phyloP scores from a whole-genome alignment of 495 filamentous ascomycete genomes.

The Chaetomium cochliodes region DNA sequence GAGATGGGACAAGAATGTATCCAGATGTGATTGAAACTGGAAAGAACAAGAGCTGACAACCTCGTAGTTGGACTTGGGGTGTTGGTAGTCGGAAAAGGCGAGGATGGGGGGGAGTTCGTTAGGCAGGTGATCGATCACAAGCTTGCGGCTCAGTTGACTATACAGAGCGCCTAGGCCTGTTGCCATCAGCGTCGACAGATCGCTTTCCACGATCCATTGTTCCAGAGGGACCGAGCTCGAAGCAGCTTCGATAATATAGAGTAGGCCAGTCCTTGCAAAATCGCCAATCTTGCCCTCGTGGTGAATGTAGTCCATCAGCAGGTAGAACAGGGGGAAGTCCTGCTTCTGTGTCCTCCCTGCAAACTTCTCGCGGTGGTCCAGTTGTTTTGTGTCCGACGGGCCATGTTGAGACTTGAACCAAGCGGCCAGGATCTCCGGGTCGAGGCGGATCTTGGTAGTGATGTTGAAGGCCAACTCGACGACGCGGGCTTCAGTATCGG shows the following conservation, averaged over 20 bases:
- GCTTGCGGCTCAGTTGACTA: conserved; percentile 83
- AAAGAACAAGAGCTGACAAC: conserved; percentile 67
- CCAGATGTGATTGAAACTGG: conserved; percentile 74
- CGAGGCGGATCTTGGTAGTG: conserved; percentile 87
- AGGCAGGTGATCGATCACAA: conserved; percentile 59
- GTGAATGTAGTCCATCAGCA: conserved; percentile 93
- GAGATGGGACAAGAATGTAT: conserved; percentile 91
- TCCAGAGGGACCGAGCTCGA: conserved; percentile 78
- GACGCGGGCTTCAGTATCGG: conserved; percentile 76
- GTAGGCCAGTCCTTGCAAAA: conserved; percentile 91
- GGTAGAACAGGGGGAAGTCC: conserved; percentile 93
- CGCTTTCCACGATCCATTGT: conserved; percentile 95
- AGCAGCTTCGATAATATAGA: conserved; percentile 94
- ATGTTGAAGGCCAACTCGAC: conserved; percentile 92
- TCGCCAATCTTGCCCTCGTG: conserved; percentile 89
- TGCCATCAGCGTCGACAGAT: conserved; percentile 95
- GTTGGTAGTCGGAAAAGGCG: conserved; percentile 77
- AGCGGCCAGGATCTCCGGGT: conserved; percentile 75
- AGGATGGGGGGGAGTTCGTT: conserved; percentile 77
- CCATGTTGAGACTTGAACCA: conserved; percentile 71
- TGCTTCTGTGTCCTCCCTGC: conserved; percentile 84
- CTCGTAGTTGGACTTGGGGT: conserved; percentile 59
- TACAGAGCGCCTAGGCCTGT: conserved; percentile 93
- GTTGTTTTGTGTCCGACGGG: conserved; percentile 46
- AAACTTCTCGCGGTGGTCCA: conserved; percentile 61